Evolutionary conservation across 768 basidiomycete genomes (phyloP).

Genomic region (Tricholoma hemisulphureum): DNA sequence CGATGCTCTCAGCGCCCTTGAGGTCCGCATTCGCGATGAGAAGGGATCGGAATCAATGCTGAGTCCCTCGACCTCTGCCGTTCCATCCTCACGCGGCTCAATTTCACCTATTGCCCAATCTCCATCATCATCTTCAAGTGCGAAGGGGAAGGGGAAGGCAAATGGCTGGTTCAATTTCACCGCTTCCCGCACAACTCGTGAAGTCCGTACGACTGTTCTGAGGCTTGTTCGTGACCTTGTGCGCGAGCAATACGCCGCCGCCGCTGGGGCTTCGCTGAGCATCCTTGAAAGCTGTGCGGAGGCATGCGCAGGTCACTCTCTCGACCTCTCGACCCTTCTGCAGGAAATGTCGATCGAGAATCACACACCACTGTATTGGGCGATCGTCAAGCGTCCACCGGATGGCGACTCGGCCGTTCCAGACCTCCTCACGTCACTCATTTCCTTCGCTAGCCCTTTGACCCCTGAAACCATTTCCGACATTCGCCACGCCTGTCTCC

Average conservation of each 20-base stretch:
- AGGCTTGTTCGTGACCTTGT: conserved; percentile 58
- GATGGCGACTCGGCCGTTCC: conserved; percentile 34
- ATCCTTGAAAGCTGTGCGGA: conserved; percentile 64
- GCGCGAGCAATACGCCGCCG: conserved; percentile 31
- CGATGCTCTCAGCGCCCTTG: conserved; percentile 22
- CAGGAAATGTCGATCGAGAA: conserved; percentile 64
- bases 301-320: conserved; percentile 48
- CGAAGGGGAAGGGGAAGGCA: conserved; percentile 31
- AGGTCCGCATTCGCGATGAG: conserved; percentile 6
- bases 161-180: conserved; percentile 37
- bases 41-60: conserved; percentile 11
- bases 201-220: conserved; percentile 53
- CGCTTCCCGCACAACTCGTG: conserved; percentile 37
- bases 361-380: conserved; percentile 73
- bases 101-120: conserved; percentile 7
- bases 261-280: conserved; percentile 32
- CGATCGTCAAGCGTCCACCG: conserved; percentile 56
- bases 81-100: conserved; percentile 8
- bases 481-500: conserved; percentile 63
- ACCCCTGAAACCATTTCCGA: conserved; percentile 49
- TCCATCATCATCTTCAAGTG: conserved; percentile 12
- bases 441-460: conserved; percentile 51
- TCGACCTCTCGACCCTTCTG: conserved; percentile 54
- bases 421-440: conserved; percentile 48
- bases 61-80: conserved; percentile 10